phyloP scores from a whole-genome alignment of 495 filamentous ascomycete genomes.

The Pyronema domesticum region DNA sequence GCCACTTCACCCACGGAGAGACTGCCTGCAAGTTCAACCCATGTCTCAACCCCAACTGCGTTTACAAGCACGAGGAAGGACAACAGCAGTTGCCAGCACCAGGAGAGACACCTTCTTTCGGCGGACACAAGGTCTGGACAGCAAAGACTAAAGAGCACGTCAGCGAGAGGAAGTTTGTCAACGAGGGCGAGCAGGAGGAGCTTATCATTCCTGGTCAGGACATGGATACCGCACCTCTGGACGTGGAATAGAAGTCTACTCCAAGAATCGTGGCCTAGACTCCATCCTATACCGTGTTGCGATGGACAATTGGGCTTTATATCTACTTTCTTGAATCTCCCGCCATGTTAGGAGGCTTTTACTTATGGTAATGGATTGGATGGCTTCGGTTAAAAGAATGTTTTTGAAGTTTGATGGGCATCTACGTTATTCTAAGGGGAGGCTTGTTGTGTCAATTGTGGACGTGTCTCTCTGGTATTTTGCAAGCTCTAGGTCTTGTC shows the following conservation, averaged over 20 bases:
- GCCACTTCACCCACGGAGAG: constrained; percentile 75
- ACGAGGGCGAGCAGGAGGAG: constrained; percentile 21
- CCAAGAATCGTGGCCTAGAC: no score
- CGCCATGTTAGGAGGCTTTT: background rate
- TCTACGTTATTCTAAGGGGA: no score
- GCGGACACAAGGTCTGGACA: constrained; percentile 83
- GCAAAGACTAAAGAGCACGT: constrained; percentile 49
- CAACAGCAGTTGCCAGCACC: constrained; percentile 41
- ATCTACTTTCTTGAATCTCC: no score
- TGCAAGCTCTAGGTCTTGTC: background rate
- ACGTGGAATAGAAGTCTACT: background rate
- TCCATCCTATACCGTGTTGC: no score
- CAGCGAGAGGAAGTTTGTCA: constrained; percentile 83
- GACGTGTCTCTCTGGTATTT: no score
- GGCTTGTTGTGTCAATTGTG: no score
- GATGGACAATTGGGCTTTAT: no score
- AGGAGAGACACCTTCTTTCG: constrained; percentile 27
- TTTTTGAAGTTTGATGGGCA: no score
- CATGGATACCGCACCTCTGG: constrained; percentile 1
- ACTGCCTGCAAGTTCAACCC: constrained; percentile 80
- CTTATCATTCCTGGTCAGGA: background rate
- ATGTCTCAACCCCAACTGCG: constrained; percentile 66
- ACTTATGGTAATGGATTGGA: background rate
- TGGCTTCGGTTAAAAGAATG: no score
- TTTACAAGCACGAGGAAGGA: constrained; percentile 83